A percentile compares a stretch with the other conserved stretches of the same genome.
Evolutionary conservation across 31 red algal genomes (phyloP).

Genomic region (Endocladia muricata): DNA sequence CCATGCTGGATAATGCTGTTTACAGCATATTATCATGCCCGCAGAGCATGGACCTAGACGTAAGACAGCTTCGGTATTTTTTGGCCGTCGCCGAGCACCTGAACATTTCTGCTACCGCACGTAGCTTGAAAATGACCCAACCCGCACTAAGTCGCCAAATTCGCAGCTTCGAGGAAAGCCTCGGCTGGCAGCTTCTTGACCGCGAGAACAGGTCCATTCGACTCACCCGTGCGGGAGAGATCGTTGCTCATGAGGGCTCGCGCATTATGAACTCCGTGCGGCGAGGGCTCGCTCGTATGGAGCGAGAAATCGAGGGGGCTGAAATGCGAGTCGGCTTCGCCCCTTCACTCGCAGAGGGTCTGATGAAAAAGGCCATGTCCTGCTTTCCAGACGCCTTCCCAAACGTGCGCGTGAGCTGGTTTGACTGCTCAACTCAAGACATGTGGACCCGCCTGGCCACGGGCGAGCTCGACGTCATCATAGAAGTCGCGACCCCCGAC

Average conservation of each 20-base stretch:
- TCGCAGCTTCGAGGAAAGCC: neutral
- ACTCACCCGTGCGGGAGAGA: neutral
- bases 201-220: neutral
- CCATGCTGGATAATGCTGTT: too few relatives aligned
- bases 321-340: constrained; percentile 1
- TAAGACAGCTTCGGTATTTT: too few relatives aligned
- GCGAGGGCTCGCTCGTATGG: neutral
- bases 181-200: neutral
- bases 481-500: neutral
- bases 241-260: neutral
- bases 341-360: neutral
- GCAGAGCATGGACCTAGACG: too few relatives aligned
- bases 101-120: too few relatives aligned
- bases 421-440: constrained; percentile 1
- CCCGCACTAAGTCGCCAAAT: too few relatives aligned
- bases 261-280: neutral
- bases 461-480: neutral
- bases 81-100: too few relatives aligned
- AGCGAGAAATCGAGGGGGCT: neutral
- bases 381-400: constrained; percentile 1
- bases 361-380: neutral
- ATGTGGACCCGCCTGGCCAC: neutral
- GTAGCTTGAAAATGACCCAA: too few relatives aligned
- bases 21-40: too few relatives aligned
- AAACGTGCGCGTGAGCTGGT: neutral